Base-by-base conservation (phyloP, 1,284 basidiomycete species). In the Boletus hoseneyae region DNA sequence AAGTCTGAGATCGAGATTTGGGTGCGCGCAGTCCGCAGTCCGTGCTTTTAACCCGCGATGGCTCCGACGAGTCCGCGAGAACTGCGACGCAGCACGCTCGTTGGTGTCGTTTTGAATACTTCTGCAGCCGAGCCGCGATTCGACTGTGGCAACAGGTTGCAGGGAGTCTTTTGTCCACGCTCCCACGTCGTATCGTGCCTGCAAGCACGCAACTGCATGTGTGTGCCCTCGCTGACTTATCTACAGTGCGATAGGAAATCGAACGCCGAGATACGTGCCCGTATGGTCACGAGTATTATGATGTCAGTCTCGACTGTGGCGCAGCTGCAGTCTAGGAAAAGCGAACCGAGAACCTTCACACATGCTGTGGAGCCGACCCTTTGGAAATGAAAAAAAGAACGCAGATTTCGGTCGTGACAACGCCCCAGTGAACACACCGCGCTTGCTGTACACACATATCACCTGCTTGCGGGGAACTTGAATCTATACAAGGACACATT, bases 61-160 rank as follows among this genome's bases (percentile, higher is more conserved):
- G 10, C 4, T 37, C 58, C 52, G 55, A 60, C 43, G 32, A 44
- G 34, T 55, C 40, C 56, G 55, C 56, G 27, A 19, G 38, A 57
- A 48, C 1, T 21, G 34, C 16, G 12, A 33, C 4, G 32, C 12
- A 13, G n/a, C 13, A 23, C 21, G 21, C 21, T 23, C 21, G 21
- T 6, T n/a, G n/a, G n/a, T n/a, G n/a, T n/a, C n/a, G n/a, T n/a
- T n/a, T n/a, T n/a, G n/a, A n/a, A n/a, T n/a, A n/a, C n/a, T n/a
- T 21, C 21, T 21, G 21, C 21, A 21, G 21, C 2, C 27, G 27
- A 3, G 6, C 37, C n/a, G 33, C 32, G 12, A 36, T 19, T 34
- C 2, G 7, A 16, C n/a, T 21, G 12, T 9, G 11, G 3, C n/a
- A 1, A 46, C 18, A 34, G 12, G 10, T 21, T 16, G 21, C 21